Base-by-base conservation (phyloP, 2,329 filamentous ascomycete species). In the Chaetomiaceae sp. region DNA sequence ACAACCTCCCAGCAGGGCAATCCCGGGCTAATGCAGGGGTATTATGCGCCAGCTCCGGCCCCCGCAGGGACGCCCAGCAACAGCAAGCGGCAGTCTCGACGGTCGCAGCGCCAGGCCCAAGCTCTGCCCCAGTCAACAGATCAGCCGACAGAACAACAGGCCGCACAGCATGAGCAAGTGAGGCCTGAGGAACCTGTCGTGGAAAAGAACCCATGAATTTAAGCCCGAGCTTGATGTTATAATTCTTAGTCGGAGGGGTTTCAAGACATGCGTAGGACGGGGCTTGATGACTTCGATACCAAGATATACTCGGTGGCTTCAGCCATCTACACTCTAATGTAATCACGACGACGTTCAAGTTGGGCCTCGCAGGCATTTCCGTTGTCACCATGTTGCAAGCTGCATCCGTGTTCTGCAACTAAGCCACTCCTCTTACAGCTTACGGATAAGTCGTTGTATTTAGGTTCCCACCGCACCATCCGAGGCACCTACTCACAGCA, bases 31-130 rank as follows among this genome's bases (percentile, higher is more conserved):
- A 10, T n/a, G 21, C 44, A 49, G n/a, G 55, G 48, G 13, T 57
- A 51, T 29, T 55, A 57, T 20, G 37, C 49, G 7, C 57, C 57
- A 1, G 34, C 32, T 3, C n/a, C 25, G 1, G 30, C 30, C 18
- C 23, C 48, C 2, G 11, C 30, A 18, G 7, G 6, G 14, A 23
- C 33, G 34, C 20, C 21, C 20, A 30, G 20, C 23, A 42, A 32
- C n/a, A 20, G 44, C 10, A 29, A 47, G 30, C 46, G 33, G 27
- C 23, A 23, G 14, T 40, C 53, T 7, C 20, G 44, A 6, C 43
- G 43, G 16, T 45, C 38, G n/a, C 53, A 48, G 10, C n/a, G 33
- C 5, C 53, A 14, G 5, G 13, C 27, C 7, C 40, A 23, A 23
- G 10, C 27, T 9, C 48, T n/a, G 14, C 7, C 21, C 10, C 29